Conservation (phyloP, 306 rosid species). For the Mimosa bimucronata region DNA sequence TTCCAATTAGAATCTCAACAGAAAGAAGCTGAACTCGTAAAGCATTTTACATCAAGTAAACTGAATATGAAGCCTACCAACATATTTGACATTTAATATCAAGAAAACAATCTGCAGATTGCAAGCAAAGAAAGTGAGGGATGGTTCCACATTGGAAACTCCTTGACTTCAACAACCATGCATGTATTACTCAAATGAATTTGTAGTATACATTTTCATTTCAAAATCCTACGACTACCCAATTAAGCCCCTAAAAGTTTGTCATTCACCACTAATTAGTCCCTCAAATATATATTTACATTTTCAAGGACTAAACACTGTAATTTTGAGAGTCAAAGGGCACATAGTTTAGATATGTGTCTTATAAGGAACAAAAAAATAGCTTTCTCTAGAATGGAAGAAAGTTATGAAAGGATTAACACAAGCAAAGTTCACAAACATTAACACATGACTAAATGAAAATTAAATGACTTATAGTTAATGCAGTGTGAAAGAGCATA, state of each 20-base stretch:
- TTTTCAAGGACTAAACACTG: background rate
- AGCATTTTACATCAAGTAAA: slow-evolving; percentile 35
- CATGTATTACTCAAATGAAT: slow-evolving; percentile 16
- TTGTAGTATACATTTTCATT: background rate
- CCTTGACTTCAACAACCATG: slow-evolving; percentile 33
- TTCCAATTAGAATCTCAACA: slow-evolving; percentile 55
- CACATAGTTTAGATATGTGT: background rate
- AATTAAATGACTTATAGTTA: slow-evolving; percentile 18
- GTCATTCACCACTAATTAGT: background rate
- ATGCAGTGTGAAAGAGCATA: slow-evolving; percentile 35
- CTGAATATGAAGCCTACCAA: slow-evolving; percentile 30
- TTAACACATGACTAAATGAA: background rate
- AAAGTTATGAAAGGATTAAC: slow-evolving; percentile 8
- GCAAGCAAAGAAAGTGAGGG: background rate
- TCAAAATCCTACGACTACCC: no score
- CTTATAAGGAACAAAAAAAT: background rate
- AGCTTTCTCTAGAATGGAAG: background rate
- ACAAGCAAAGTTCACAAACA: background rate
- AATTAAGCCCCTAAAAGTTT: no score
- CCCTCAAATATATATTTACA: background rate
- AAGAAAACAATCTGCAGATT: background rate
- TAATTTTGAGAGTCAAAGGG: background rate
- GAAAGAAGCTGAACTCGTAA: slow-evolving; percentile 44
- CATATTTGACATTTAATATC: slow-evolving; percentile 45
- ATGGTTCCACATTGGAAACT: no score